Evolutionary conservation across 1,284 basidiomycete genomes (phyloP), one percentile per base, ranked within the genome.

Genomic region (Malassezia vespertilionis): DNA sequence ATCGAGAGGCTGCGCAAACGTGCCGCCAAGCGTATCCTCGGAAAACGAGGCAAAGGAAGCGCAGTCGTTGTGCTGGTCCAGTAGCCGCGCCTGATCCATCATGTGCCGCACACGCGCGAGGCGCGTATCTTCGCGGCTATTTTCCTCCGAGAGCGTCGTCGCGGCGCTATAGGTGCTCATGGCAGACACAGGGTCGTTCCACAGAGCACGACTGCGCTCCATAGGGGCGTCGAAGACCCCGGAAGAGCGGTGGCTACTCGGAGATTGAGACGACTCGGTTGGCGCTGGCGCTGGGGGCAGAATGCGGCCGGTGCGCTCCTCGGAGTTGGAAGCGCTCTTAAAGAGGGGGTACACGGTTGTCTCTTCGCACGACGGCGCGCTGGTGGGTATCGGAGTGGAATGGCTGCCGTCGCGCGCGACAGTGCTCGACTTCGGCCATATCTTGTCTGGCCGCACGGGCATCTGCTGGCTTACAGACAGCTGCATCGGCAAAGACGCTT

Each of bases 1-100:
- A 26, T 48, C 41, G 31, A 53, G 46, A 3, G 51, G 33, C 36
- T 47, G 51, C 36, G 45, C 46, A 33, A 53, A 47, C 18, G 51
- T 53, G 5, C 46, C 51, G 20, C 45, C 41, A 7, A 48, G 40
- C 26, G 38, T 41, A 18, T 44, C 46, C 31, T 46, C 52, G 5
- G 41, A 36, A n/a, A 46, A 45, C 0, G 52, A 38, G 18, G 37
- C 43, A 22, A 51, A 51, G 10, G 30, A 18, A 12, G 31, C 31
- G 2, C 9, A 9, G n/a, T 32, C 35, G 17, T 42, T 35, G 15
- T 31, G 48, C 9, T 50, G 36, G 27, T 51, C 33, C 6, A 28
- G 18, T 6, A 44, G 3, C 14, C 40, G 42, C 20, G 45, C 17
- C 21, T 45, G 43, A 23, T 36, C 17, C 33, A 45, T 37, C 17